Percentiles rank a stretch among this genome's conserved stretches.
These are phyloP conservation scores for Benincasa hispida DNA, from an alignment of 306 rosid genomes.

Conservation along the genomic window DNA sequence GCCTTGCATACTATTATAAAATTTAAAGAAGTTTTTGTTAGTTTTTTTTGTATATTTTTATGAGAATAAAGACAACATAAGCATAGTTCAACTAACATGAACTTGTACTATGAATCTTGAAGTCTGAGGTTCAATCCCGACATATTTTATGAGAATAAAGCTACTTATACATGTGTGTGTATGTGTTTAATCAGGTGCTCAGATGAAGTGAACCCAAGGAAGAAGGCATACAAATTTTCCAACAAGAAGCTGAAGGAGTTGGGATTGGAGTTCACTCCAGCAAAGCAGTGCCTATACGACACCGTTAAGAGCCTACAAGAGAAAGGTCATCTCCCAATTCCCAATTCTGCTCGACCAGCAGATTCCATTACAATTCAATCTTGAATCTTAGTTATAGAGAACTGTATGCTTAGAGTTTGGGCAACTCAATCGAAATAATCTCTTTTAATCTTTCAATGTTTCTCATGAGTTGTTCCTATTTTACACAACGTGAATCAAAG, in stretches of 20 bases:
- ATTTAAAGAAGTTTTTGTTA: not conserved
- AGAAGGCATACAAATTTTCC: conserved; percentile 58
- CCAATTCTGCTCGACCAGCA: conserved; percentile 18
- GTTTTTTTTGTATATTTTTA: not conserved
- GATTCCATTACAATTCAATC: conserved; percentile 24
- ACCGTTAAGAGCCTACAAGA: conserved; percentile 76
- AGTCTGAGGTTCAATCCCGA: no score
- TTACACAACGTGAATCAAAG: not conserved
- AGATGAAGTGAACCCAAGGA: conserved; percentile 74
- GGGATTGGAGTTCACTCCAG: conserved; percentile 69
- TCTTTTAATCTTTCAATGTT: not conserved
- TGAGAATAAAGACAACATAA: no score
- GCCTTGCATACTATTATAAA: no score
- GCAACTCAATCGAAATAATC: not conserved
- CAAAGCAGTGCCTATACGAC: conserved; percentile 62
- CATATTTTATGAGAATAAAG: not conserved
- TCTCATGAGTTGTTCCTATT: not conserved
- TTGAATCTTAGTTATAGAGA: not conserved
- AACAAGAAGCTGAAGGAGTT: conserved; percentile 63
- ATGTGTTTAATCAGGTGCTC: conserved; percentile 41
- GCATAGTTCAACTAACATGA: no score
- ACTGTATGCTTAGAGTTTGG: not conserved
- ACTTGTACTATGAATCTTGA: no score
- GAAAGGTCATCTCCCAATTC: conserved; percentile 53
- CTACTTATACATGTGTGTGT: not conserved